Base-by-base conservation (phyloP, 345 rosid species). In the Diplotaxis tenuifolia region DNA sequence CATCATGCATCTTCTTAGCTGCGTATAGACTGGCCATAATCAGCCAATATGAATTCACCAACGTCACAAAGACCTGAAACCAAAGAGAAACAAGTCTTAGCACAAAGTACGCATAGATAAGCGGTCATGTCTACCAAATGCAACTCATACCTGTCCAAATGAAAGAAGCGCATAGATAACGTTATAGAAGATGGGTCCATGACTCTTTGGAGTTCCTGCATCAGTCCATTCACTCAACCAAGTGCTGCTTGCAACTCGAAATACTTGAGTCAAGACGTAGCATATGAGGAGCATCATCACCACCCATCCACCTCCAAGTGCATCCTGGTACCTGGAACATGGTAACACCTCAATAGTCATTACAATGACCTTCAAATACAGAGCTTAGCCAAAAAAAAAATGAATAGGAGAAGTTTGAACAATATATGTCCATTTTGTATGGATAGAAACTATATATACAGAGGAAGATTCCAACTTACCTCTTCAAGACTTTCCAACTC, bases 211-310 rank as follows among this genome's bases (percentile, higher is more conserved):
- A 54, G 80, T 42, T 62, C 87, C 86, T 77, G 84, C 89, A 84
- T 86, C 89, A 29, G 99, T 95, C 99, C 99, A 95, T 72, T 79
- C 73, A 79, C 99, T 95, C 83, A 92, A 80, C 99, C 99, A 95
- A 53, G 94, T 92, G 83, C 98, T 95, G 75, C 92, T 85, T 66
- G 94, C 82, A 78, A 95, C 88, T 82, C 99, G 84, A 62, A 95
- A 81, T 52, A 79, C 76, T 89, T 95, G 98, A 56, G 96, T 88
- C 21, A 82, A 27, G 65, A 95, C 19, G 62, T 92, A 95, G 83
- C 99, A 95, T 42, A 74, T 3, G 66, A 95, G 82, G 71, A 95
- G 98, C 63, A 89, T 70, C 76, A 75, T 66, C 61, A 95, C 98
- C 68, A 92, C 96, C 98, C 96, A 90, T 50, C 86, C 70, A 68